Evolutionary conservation across 2,329 filamentous ascomycete genomes (phyloP).

Genomic region (Gyromitra esculenta): DNA sequence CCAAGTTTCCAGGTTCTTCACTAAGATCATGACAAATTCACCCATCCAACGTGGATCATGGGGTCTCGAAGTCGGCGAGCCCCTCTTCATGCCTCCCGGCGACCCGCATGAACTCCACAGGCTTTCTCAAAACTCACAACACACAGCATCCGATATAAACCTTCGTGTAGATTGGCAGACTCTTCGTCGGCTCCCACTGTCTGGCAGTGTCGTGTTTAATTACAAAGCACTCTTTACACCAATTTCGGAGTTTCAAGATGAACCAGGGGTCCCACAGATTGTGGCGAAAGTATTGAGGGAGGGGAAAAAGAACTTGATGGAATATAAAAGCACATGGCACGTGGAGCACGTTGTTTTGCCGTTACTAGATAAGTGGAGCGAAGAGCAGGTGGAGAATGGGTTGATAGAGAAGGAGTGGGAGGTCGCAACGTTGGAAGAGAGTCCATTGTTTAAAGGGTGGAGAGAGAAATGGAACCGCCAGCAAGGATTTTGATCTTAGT

Average conservation of each 20-base stretch:
- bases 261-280: constrained; percentile 77
- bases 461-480: constrained; percentile 75
- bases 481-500: constrained; percentile 63
- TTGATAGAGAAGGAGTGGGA: constrained; percentile 72
- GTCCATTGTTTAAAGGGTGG: constrained; percentile 81
- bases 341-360: constrained; percentile 77
- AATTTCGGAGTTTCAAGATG: constrained; percentile 73
- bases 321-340: constrained; percentile 85
- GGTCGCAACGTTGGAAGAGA: constrained; percentile 75
- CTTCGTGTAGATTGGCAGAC: constrained; percentile 91
- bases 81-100: constrained; percentile 77
- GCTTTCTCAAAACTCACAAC: constrained; percentile 66
- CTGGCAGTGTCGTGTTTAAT: constrained; percentile 81
- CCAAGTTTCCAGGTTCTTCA: constrained; percentile 72
- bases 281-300: constrained; percentile 74
- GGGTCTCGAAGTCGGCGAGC: constrained; percentile 79
- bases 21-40: constrained; percentile 76
- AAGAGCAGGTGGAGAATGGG: constrained; percentile 73
- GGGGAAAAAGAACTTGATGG: constrained; percentile 75
- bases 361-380: constrained; percentile 70
- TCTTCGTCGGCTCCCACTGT: constrained; percentile 78
- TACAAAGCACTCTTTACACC: constrained; percentile 89
- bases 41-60: constrained; percentile 87
- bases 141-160: constrained; percentile 70
- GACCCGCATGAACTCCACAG: constrained; percentile 72